Conservation (phyloP, 1,284 basidiomycete species). For the Ceratobasidium sp. region DNA sequence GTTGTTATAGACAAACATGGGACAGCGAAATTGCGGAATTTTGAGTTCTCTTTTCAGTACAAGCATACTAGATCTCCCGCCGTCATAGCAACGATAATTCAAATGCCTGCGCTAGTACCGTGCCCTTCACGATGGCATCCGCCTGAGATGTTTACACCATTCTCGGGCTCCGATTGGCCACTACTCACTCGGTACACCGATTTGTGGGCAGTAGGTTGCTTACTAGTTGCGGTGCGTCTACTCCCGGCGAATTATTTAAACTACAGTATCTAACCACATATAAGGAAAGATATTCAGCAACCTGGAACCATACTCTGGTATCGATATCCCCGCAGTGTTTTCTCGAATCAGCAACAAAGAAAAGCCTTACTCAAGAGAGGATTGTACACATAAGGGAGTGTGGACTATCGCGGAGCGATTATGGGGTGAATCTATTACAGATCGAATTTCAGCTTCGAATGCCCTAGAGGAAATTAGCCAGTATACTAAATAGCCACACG, state of each 20-base stretch:
- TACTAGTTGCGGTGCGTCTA: neutral
- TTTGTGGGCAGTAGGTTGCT: constrained; percentile 22
- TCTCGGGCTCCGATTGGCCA: neutral
- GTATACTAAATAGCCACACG: neutral
- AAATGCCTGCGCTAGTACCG: neutral
- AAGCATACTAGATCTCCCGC: neutral
- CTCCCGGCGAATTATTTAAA: neutral
- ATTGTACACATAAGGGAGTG: neutral
- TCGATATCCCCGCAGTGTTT: constrained; percentile 6
- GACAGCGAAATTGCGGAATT: neutral
- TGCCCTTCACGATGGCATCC: constrained; percentile 11
- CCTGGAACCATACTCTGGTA: constrained; percentile 10
- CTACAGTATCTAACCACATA: neutral
- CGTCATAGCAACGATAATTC: neutral
- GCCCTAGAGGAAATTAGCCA: neutral
- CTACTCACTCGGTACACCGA: neutral
- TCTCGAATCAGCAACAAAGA: neutral
- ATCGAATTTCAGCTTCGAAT: neutral
- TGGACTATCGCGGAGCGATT: constrained; percentile 8
- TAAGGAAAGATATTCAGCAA: constrained; percentile 6
- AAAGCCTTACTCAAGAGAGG: constrained; percentile 11
- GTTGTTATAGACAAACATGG: constrained; percentile 14
- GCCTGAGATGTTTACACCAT: constrained; percentile 6
- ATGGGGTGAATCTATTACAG: neutral
- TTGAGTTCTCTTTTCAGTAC: constrained; percentile 12